phyloP scores from a whole-genome alignment of 352 stramenopile species.

The Phytophthora uliginosa region DNA sequence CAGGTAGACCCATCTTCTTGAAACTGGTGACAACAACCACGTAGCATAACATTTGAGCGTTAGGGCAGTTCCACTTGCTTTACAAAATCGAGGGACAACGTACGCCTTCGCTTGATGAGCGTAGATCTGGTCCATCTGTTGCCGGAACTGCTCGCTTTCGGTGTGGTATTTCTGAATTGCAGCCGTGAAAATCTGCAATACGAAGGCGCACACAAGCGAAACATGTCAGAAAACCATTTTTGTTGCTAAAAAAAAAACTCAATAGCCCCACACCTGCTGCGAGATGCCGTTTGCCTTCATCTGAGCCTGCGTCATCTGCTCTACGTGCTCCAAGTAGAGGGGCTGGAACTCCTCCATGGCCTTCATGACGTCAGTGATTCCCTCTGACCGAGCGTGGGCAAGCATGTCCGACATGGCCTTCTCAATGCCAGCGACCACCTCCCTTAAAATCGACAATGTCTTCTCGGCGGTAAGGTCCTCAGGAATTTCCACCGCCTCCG shows the following conservation, averaged over 20 bases:
- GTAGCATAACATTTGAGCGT: neutral
- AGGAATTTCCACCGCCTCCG: conserved; percentile 65
- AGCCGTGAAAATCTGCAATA: conserved; percentile 65
- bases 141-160: conserved; percentile 71
- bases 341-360: conserved; percentile 86
- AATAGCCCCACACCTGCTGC: conserved; percentile 50
- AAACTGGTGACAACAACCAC: conserved; percentile 51
- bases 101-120: conserved; percentile 74
- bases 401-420: conserved; percentile 86
- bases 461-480: conserved; percentile 77
- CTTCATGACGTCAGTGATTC: conserved; percentile 74
- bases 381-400: conserved; percentile 68
- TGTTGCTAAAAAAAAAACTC: neutral
- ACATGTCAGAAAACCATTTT: neutral
- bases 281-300: conserved; percentile 77
- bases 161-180: conserved; percentile 77
- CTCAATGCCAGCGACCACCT: conserved; percentile 82
- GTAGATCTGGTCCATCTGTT: conserved; percentile 82
- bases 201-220: neutral
- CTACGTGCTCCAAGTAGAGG: conserved; percentile 81
- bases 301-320: conserved; percentile 71
- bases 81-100: conserved; percentile 24
- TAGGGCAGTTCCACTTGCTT: conserved; percentile 1
- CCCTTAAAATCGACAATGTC: conserved; percentile 70
- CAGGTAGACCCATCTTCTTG: conserved; percentile 72